Evolutionary conservation across 169 alveolate species (phyloP), one percentile per base, ranked within the genome.

Genomic region (Eimeria acervulina): DNA sequence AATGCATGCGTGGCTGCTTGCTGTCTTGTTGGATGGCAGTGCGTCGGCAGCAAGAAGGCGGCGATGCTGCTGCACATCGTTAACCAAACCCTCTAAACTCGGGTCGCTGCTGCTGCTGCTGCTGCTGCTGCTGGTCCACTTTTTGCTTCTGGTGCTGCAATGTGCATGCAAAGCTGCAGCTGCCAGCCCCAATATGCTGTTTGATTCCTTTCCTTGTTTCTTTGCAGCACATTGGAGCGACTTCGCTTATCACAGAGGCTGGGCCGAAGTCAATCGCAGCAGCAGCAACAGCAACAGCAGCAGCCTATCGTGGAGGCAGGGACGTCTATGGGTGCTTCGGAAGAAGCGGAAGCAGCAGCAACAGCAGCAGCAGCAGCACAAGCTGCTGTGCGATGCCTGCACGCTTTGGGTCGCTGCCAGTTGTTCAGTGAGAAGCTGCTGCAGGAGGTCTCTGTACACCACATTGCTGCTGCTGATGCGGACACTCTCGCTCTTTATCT

Each of bases 401-500:
- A 78, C 40, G 89, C 89, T 12, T 63, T 78, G 66, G 89, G 89
- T 26, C 89, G 89, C 19, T 78, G 89, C 33, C 89, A 78, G 36
- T 40, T 78, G 89, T 78, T 78, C 33, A 78, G 89, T 17, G 89
- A 78, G 28, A 38, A 78, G 89, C 44, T 78, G 89, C 89, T 78
- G 89, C 33, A 44, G 31, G 89, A 38, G 89, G 89, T 78, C 15
- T 78, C 89, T 42, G 33, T 63, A 21, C 44, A 78, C 44, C 89
- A 78, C 66, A n/a, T 78, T 38, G 66, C 59, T 42, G 59, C 89
- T 0, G 63, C 89, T 26, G 89, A 38, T 17, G 52, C 89, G 38
- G 89, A 78, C 63, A 15, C 89, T 5, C 66, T 78, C 47, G 59
- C 89, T 13, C 66, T 78, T 3, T 78, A 78, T 44, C 40, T 78